Percentiles rank a stretch among this genome's conserved stretches.
Conservation (phyloP, 2,329 filamentous ascomycete species). For the Ampelomyces quisqualis region DNA sequence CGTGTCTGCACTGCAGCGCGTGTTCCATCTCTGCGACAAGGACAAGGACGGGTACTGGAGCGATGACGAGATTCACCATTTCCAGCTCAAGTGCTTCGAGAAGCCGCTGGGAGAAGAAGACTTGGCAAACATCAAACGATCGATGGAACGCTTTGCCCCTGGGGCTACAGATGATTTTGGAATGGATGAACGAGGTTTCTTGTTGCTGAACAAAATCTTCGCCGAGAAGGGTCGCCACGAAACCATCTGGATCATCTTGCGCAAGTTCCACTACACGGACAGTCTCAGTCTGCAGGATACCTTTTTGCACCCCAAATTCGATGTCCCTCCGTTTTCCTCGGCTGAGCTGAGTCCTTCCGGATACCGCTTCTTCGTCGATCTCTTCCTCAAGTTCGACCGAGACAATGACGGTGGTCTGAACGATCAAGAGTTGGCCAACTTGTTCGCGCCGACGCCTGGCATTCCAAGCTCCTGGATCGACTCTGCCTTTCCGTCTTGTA, state of each 20-base stretch:
- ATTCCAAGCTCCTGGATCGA: slow-evolving; percentile 85
- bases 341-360: slow-evolving; percentile 91
- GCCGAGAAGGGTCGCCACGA: slow-evolving; percentile 97
- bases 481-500: slow-evolving; percentile 86
- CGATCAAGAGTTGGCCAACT: slow-evolving; percentile 75
- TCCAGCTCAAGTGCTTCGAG: slow-evolving; percentile 89
- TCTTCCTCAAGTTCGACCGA: slow-evolving; percentile 93
- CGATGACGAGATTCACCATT: slow-evolving; percentile 85
- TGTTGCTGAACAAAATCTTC: slow-evolving; percentile 92
- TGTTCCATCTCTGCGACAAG: slow-evolving; percentile 95
- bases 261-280: slow-evolving; percentile 95
- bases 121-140: slow-evolving; percentile 85
- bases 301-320: slow-evolving; percentile 90
- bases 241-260: slow-evolving; percentile 95
- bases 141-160: slow-evolving; percentile 70
- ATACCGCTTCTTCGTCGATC: slow-evolving; percentile 95
- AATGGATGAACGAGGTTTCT: slow-evolving; percentile 78
- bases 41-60: slow-evolving; percentile 93
- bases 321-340: slow-evolving; percentile 87
- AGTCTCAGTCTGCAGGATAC: slow-evolving; percentile 87
- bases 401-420: slow-evolving; percentile 96
- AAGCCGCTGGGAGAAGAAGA: slow-evolving; percentile 80
- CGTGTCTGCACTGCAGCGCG: slow-evolving; percentile 78
- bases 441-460: slow-evolving; percentile 92
- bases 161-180: slow-evolving; percentile 61